Conservation (phyloP, 441 rosid species). For the Gossypium davidsonii region DNA sequence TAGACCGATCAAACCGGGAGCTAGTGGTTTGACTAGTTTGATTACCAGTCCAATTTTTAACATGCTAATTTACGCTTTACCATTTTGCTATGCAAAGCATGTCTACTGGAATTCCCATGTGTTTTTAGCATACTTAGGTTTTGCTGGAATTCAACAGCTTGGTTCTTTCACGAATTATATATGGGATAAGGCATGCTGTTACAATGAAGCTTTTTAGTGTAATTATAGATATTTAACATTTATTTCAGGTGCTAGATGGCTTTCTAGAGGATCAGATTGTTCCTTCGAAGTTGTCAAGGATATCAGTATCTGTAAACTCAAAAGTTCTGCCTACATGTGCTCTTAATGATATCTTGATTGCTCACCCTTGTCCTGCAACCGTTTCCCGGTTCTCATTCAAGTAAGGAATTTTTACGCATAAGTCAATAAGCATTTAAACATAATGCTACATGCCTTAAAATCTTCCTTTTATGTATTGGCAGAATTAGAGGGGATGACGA, state of each 20-base stretch:
- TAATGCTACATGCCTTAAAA: background rate
- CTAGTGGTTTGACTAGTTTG: too few species aligned
- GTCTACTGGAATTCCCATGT: background rate
- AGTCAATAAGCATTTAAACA: background rate
- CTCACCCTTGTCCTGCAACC: conserved; percentile 80
- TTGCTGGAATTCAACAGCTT: background rate
- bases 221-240: background rate
- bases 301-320: conserved; percentile 53
- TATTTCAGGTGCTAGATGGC: conserved; percentile 60
- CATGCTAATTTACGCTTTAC: background rate
- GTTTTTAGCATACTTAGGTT: background rate
- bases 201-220: background rate
- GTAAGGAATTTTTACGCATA: conserved; percentile 30
- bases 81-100: background rate
- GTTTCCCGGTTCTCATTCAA: conserved; percentile 80
- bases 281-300: conserved; percentile 57
- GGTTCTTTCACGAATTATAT: background rate
- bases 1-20: too few species aligned
- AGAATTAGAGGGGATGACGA: conserved; percentile 49
- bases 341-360: conserved; percentile 68
- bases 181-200: background rate
- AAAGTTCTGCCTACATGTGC: conserved; percentile 47
- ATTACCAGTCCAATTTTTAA: too few species aligned
- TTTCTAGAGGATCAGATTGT: conserved; percentile 43
- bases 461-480: conserved; percentile 9